Conservation (phyloP, 495 filamentous ascomycete genomes). For the Aspergillus diversus region DNA sequence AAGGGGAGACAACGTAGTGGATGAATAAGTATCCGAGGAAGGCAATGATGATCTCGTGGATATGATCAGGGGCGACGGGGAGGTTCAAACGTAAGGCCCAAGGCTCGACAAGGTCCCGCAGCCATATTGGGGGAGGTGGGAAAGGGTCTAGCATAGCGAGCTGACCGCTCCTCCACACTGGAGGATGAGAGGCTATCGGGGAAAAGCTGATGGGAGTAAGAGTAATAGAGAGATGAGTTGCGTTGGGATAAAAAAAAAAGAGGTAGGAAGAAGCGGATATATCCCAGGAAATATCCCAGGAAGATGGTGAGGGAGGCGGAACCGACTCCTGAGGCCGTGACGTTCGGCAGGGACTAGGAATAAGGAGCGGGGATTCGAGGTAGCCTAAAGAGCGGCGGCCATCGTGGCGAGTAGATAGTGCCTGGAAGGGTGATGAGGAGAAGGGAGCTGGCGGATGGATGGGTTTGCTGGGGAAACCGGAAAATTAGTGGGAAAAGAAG, state of each 20-base stretch:
- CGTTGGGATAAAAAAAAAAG: constrained; percentile 10
- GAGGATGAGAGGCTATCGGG: constrained; percentile 5
- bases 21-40: constrained; percentile 77
- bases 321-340: no score
- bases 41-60: constrained; percentile 83
- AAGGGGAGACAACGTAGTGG: constrained; percentile 73
- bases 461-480: not conserved
- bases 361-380: constrained; percentile 10
- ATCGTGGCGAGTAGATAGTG: constrained; percentile 15
- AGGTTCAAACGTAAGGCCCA: constrained; percentile 58
- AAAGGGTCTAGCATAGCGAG: constrained; percentile 55
- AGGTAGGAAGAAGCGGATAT: not conserved
- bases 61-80: constrained; percentile 76
- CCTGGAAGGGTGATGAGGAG: constrained; percentile 4
- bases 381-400: constrained; percentile 17
- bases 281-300: no score
- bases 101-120: constrained; percentile 44
- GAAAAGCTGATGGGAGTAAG: constrained; percentile 3
- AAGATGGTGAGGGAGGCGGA: no score
- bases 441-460: not conserved
- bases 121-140: constrained; percentile 47
- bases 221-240: constrained; percentile 3
- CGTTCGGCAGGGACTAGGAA: not conserved
- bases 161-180: constrained; percentile 17
- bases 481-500: constrained; percentile 5